Conservation (phyloP, 305 asterid genomes). For the Euphrasia arctica region DNA sequence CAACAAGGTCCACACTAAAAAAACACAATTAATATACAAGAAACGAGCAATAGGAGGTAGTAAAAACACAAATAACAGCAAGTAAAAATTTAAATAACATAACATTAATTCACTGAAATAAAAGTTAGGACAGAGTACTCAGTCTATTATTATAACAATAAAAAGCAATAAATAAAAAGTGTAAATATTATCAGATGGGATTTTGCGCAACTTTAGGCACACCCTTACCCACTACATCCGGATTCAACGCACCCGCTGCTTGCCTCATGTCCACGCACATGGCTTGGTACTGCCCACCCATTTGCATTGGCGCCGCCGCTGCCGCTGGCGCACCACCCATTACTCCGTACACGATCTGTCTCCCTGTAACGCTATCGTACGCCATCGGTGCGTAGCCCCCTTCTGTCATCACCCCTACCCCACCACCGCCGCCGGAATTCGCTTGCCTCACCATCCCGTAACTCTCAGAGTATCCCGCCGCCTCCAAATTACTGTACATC, state of each 20-base stretch:
- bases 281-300: conserved; percentile 32
- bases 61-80: too few relatives aligned
- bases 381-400: conserved; percentile 47
- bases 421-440: conserved; percentile 31
- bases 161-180: too few relatives aligned
- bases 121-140: too few relatives aligned
- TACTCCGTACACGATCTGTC: conserved; percentile 64
- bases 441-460: conserved; percentile 55
- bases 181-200: too few relatives aligned
- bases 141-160: too few relatives aligned
- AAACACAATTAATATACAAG: too few relatives aligned
- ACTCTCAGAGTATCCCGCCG: conserved; percentile 56
- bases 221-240: conserved; percentile 48
- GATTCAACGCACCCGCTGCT: conserved; percentile 37
- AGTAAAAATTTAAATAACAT: too few relatives aligned
- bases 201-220: conserved; percentile 32
- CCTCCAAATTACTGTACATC: conserved; percentile 42
- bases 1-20: too few relatives aligned
- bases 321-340: conserved; percentile 23
- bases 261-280: conserved; percentile 37
- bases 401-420: conserved; percentile 24
- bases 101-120: too few relatives aligned
- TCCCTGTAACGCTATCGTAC: conserved; percentile 64
- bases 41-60: too few relatives aligned
- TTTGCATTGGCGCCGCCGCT: conserved; percentile 43